Percentiles rank a stretch among this genome's conserved stretches.
phyloP scores from a whole-genome alignment of 139 green algal genomes.

The Picochlorum sp. region DNA sequence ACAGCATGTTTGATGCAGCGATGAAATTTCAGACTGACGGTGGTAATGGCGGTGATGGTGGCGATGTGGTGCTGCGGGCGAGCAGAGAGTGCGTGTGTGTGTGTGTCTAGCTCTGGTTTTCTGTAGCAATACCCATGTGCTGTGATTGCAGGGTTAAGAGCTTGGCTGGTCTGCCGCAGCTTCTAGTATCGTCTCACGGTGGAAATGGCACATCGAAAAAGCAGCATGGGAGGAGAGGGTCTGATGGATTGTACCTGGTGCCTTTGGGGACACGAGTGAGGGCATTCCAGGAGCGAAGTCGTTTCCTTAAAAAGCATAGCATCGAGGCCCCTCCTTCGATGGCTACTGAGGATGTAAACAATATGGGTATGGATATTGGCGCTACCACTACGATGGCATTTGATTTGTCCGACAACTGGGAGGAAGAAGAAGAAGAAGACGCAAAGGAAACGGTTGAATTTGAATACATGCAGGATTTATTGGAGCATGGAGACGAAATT shows the following conservation, averaged over 20 bases:
- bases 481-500: slow-evolving; percentile 23
- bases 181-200: slow-evolving; percentile 10
- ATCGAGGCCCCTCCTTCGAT: slow-evolving; percentile 6
- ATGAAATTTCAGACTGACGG: slow-evolving; percentile 28
- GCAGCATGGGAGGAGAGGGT: slow-evolving; percentile 15
- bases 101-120: background rate
- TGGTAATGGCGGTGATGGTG: slow-evolving; percentile 37
- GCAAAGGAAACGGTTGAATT: background rate
- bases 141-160: slow-evolving; percentile 31
- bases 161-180: slow-evolving; percentile 25
- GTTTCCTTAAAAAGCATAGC: background rate
- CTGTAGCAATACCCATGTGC: background rate
- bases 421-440: background rate
- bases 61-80: slow-evolving; percentile 32
- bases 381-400: background rate
- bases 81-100: slow-evolving; percentile 19
- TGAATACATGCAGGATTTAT: slow-evolving; percentile 16
- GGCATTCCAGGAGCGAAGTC: slow-evolving; percentile 1
- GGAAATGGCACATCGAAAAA: slow-evolving; percentile 20
- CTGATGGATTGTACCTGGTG: slow-evolving; percentile 13
- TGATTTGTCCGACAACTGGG: background rate
- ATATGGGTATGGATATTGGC: too few species aligned
- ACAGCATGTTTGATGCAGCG: background rate
- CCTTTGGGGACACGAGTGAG: slow-evolving; percentile 23
- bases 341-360: background rate